Evolutionary conservation across 2,329 filamentous ascomycete genomes (phyloP).

Genomic region (Xylaria sp.): DNA sequence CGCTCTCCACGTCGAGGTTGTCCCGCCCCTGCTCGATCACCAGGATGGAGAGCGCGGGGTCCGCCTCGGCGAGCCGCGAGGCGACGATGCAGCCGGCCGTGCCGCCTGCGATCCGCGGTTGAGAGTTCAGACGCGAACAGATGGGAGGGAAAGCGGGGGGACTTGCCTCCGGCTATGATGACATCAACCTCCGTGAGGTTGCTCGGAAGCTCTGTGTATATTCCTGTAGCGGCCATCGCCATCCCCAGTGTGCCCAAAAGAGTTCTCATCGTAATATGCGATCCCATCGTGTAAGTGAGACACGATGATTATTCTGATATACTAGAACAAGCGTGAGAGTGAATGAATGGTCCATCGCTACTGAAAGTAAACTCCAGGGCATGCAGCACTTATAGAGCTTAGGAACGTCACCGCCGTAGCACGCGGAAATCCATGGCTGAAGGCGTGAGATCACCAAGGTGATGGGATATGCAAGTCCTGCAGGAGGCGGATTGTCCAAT

Average conservation of each 20-base stretch:
- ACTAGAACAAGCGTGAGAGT: neutral
- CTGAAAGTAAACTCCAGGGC: neutral
- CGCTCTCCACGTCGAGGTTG: conserved; percentile 14
- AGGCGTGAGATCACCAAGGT: neutral
- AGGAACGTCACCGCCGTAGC: neutral
- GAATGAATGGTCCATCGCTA: neutral
- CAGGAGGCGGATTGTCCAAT: neutral
- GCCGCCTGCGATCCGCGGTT: conserved; percentile 11
- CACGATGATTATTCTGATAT: neutral
- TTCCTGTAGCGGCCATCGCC: neutral
- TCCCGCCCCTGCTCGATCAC: conserved; percentile 22
- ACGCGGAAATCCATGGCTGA: neutral
- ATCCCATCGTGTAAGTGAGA: neutral
- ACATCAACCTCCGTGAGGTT: neutral
- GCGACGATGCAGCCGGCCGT: conserved; percentile 25
- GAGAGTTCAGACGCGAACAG: neutral
- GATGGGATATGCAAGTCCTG: neutral
- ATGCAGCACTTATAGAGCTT: neutral
- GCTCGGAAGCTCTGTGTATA: neutral
- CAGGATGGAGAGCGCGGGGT: conserved; percentile 23
- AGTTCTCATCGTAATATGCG: neutral
- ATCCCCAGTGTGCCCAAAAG: neutral
- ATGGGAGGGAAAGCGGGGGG: neutral
- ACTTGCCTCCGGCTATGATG: neutral
- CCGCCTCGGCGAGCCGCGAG: conserved; percentile 19